Evolutionary conservation across 75 land plant species (phyloP), one percentile per base, ranked within the genome.

Genomic region (Selaginella tamariscina): DNA sequence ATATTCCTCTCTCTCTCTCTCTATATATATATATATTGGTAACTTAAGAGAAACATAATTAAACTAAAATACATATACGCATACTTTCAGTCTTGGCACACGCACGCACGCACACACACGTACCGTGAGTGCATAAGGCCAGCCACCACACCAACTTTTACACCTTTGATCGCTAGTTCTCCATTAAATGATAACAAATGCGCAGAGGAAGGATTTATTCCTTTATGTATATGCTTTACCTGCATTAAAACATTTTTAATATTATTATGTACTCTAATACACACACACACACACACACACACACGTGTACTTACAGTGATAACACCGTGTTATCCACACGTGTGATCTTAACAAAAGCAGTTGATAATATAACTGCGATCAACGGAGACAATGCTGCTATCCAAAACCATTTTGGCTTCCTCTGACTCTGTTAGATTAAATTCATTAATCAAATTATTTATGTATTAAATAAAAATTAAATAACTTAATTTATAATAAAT

Each of bases 41-140:
- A n/a, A n/a, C n/a, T n/a, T n/a, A n/a, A n/a, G n/a, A n/a, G n/a
- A n/a, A n/a, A n/a, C n/a, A n/a, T n/a, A n/a, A n/a, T n/a, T n/a
- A n/a, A n/a, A n/a, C n/a, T n/a, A n/a, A n/a, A n/a, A n/a, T n/a
- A n/a, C n/a, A n/a, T n/a, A n/a, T n/a, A n/a, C n/a, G n/a, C n/a
- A n/a, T n/a, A n/a, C n/a, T n/a, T n/a, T n/a, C n/a, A n/a, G n/a
- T n/a, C n/a, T n/a, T n/a, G n/a, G n/a, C n/a, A n/a, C n/a, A n/a
- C n/a, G n/a, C n/a, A n/a, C n/a, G n/a, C n/a, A n/a, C n/a, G 49
- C 49, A 5, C 49, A 39, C 11, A 5, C 49, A 5, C 15, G 49
- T 75, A 85, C 70, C 30, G 96, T 82, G 32, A 91, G 81, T 1
- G 96, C 84, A 85, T 69, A 11, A 91, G 77, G 49, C 86, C 88